Base-by-base conservation (phyloP, 1,284 basidiomycete species). In the Farysia itapuensis region DNA sequence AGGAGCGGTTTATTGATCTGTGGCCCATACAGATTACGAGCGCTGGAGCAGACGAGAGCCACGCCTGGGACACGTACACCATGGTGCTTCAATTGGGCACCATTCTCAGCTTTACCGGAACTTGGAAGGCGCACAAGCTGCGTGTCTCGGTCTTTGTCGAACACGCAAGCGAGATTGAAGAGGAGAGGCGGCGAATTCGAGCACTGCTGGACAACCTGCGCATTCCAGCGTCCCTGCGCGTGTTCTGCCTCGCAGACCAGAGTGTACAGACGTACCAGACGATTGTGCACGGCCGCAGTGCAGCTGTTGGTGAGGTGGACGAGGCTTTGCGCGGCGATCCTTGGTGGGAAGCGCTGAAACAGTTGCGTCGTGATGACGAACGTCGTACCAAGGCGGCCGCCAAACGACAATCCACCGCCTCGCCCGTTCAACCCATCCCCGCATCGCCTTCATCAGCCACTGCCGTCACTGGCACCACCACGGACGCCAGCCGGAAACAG, bases 61-160 rank as follows among this genome's bases (percentile, higher is more conserved):
- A 67, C 16, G 67, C 68, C 14, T 75, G 74, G 74, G 74, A 75
- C 43, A 74, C 72, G 4, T 75, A 75, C 52, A 75, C 74, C 11
- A 74, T 75, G 72, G 72, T 75, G 11, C 61, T 75, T 15, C 74
- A 75, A 30, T 63, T 75, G 31, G 74, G 74, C 40, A 75, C 74
- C 4, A 75, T 75, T 23, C 56, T 75, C 15, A 73, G 68, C 42
- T 51, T 74, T 18, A 75, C 74, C 0, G 66, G 70, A 33, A 70
- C 68, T 20, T 75, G 74, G 74, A 73, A 69, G 34, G 40, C 50
- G 24, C 72, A 75, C 57, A 59, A 70, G 45, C 56, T 75, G 22
- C 70, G 74, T 9, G 74, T 75, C 21, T 70, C 61, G 16, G 74
- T 75, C 4, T 75, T 75, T 54, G 74, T 75, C 35, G 74, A 75